Percentiles rank a stretch among this genome's conserved stretches.
Evolutionary conservation across 768 basidiomycete species (phyloP).

Genomic region (Psilocybe subaeruginosa): DNA sequence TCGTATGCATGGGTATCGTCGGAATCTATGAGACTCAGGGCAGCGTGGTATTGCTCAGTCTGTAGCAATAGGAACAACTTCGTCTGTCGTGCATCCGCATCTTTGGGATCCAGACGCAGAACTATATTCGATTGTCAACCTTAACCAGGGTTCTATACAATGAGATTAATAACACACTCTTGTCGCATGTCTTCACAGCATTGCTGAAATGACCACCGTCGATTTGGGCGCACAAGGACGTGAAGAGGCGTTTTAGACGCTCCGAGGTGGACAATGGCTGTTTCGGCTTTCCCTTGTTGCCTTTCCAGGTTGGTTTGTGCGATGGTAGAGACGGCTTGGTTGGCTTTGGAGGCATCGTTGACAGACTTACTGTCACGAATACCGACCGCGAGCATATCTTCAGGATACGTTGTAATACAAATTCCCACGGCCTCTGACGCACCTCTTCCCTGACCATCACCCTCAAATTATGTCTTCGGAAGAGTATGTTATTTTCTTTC

Average conservation of each 20-base stretch:
- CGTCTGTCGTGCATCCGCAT: conserved; percentile 76
- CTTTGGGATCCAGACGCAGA: conserved; percentile 64
- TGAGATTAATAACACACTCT: conserved; percentile 56
- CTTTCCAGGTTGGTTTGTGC: conserved; percentile 22
- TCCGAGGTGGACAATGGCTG: conserved; percentile 36
- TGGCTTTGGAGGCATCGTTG: conserved; percentile 24
- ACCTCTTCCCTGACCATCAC: conserved; percentile 18
- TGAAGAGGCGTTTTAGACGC: conserved; percentile 63
- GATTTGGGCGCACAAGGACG: conserved; percentile 83
- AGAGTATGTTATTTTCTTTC: conserved; percentile 40
- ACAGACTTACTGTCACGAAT: background rate
- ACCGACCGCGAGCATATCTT: background rate
- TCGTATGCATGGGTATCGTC: conserved; percentile 55
- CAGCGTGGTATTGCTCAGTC: conserved; percentile 77
- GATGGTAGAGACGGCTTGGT: conserved; percentile 10
- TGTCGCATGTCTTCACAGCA: conserved; percentile 91
- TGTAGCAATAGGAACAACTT: conserved; percentile 89
- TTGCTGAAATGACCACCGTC: conserved; percentile 87
- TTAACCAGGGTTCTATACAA: conserved; percentile 7
- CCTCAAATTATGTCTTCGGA: conserved; percentile 49
- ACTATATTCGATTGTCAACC: conserved; percentile 46
- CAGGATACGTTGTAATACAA: background rate
- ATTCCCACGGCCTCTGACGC: conserved; percentile 36
- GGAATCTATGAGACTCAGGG: conserved; percentile 60
- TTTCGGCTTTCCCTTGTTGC: conserved; percentile 31